Conservation (phyloP, 192 early-diverging fungal species). For the Backusella tarrabulga region DNA sequence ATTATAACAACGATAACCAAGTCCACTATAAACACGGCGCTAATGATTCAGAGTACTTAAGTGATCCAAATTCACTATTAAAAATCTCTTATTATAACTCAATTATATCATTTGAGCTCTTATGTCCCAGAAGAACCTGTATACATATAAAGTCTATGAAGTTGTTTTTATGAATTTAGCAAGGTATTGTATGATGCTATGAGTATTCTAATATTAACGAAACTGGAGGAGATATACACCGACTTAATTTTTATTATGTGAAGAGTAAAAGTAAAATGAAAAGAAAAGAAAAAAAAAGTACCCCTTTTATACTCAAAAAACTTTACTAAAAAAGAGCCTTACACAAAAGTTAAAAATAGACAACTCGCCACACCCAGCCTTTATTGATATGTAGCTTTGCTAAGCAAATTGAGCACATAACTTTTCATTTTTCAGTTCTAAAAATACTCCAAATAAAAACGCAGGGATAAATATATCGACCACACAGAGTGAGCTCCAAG, state of each 20-base stretch:
- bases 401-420: neutral
- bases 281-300: neutral
- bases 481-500: neutral
- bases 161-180: neutral
- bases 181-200: neutral
- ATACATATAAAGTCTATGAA: neutral
- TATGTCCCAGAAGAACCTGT: neutral
- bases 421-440: neutral
- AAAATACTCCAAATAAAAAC: neutral
- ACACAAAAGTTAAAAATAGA: neutral
- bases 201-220: too few relatives aligned
- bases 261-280: neutral
- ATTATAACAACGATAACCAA: neutral
- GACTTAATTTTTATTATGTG: neutral
- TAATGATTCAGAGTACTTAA: neutral
- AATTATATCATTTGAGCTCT: neutral
- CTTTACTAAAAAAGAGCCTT: neutral
- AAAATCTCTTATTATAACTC: neutral
- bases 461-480: neutral
- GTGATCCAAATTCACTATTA: neutral
- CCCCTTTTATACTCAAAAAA: neutral
- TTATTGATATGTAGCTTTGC: neutral
- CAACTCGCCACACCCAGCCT: neutral
- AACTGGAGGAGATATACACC: neutral
- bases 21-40: neutral